Evolutionary conservation across 2,329 filamentous ascomycete species (phyloP).

Genomic region (Orbilia quercus): DNA sequence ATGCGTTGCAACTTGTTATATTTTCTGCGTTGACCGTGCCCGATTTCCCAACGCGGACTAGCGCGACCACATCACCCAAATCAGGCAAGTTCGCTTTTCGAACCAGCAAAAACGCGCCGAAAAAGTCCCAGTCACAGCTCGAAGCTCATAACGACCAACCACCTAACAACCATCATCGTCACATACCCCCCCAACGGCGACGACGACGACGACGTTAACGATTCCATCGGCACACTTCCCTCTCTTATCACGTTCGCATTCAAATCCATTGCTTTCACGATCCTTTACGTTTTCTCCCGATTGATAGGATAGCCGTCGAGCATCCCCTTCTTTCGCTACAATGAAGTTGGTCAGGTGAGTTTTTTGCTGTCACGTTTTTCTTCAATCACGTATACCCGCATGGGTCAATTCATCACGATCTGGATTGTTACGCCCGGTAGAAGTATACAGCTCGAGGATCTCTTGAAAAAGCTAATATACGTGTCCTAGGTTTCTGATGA

Average conservation of each 20-base stretch:
- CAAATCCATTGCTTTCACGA: conserved; percentile 13
- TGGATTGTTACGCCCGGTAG: not conserved
- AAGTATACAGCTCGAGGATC: no score
- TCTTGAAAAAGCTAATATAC: no score
- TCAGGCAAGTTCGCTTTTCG: not conserved
- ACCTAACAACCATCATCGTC: conserved; percentile 27
- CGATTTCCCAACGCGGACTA: conserved; percentile 16
- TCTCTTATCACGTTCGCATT: conserved; percentile 30
- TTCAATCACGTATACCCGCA: conserved; percentile 32
- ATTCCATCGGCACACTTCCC: conserved; percentile 6
- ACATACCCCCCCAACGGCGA: conserved; percentile 4
- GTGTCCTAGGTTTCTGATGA: conserved; percentile 90
- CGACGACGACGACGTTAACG: conserved; percentile 11
- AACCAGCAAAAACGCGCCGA: conserved; percentile 45
- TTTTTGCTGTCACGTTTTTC: not conserved
- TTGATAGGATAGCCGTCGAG: conserved; percentile 41
- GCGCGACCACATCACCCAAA: conserved; percentile 9
- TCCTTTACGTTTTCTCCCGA: conserved; percentile 14
- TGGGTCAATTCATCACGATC: conserved; percentile 33
- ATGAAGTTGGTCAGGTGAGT: conserved; percentile 95
- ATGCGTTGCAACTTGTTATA: conserved; percentile 46
- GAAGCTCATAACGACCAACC: conserved; percentile 23
- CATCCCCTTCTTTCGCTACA: conserved; percentile 63
- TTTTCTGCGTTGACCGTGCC: conserved; percentile 18
- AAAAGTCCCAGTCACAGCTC: conserved; percentile 54